Evolutionary conservation across 257 asterid species (phyloP).

Genomic region (Ilex asprella): DNA sequence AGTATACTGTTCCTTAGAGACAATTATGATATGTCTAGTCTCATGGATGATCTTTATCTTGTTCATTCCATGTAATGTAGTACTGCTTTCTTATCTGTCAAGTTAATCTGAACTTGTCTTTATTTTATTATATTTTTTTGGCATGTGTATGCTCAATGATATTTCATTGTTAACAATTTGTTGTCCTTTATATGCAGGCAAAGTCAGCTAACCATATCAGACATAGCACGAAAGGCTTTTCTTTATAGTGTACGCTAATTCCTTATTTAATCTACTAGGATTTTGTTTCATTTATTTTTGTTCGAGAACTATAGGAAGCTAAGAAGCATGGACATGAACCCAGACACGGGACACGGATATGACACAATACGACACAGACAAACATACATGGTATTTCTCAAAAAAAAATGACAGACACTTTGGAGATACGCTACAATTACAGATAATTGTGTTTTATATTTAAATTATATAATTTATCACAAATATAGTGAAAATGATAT

Average conservation of each 20-base stretch:
- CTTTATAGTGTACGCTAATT: constrained; percentile 79
- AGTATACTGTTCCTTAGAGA: neutral
- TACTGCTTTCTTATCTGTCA: neutral
- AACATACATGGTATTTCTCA: too few species aligned
- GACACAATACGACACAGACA: too few species aligned
- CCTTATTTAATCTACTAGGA: constrained; percentile 7
- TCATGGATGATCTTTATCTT: neutral
- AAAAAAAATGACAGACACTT: too few species aligned
- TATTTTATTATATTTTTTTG: neutral
- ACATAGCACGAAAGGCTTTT: constrained; percentile 96
- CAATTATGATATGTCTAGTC: neutral
- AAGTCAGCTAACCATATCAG: constrained; percentile 88
- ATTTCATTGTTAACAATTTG: constrained; percentile 16
- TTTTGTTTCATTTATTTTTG: neutral
- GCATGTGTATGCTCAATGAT: neutral
- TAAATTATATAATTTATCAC: too few species aligned
- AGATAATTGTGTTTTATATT: too few species aligned
- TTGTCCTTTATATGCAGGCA: constrained; percentile 50
- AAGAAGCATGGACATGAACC: too few species aligned
- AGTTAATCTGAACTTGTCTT: neutral
- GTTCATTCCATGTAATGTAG: neutral
- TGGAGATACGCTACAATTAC: too few species aligned
- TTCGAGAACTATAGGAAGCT: neutral
- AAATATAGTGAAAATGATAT: too few species aligned
- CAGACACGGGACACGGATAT: too few species aligned